Evolutionary conservation across 495 filamentous ascomycete genomes (phyloP).

Genomic region (Annulohypoxylon bovei): DNA sequence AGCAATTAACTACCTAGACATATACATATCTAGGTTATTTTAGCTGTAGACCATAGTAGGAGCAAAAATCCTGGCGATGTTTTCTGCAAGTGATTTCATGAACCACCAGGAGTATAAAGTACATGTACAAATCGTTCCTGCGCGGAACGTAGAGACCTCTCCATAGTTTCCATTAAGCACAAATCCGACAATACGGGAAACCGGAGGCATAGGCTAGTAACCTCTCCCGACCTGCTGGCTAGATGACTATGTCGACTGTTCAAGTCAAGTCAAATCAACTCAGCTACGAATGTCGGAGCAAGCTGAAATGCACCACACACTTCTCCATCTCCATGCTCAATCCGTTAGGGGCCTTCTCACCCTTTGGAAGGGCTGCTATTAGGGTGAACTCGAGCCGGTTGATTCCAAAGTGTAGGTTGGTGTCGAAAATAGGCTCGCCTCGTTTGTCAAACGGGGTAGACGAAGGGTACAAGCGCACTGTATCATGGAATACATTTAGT

Average conservation of each 20-base stretch:
- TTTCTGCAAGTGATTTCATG: neutral
- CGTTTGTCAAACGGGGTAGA: conserved; percentile 34
- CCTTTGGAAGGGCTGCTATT: conserved; percentile 69
- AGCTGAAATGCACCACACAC: conserved; percentile 68
- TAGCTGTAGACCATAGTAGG: neutral
- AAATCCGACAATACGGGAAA: conserved; percentile 1
- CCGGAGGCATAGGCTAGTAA: neutral
- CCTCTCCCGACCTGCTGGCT: neutral
- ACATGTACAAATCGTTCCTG: neutral
- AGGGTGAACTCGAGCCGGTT: conserved; percentile 74
- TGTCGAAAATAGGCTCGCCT: conserved; percentile 67
- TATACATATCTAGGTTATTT: neutral
- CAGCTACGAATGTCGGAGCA: conserved; percentile 48
- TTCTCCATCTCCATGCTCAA: conserved; percentile 74
- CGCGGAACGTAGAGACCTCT: neutral
- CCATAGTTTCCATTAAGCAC: neutral
- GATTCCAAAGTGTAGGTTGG: conserved; percentile 66
- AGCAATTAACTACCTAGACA: conserved; percentile 2
- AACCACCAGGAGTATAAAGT: neutral
- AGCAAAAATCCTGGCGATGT: neutral
- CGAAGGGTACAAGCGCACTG: conserved; percentile 51
- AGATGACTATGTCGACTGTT: neutral
- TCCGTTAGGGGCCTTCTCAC: conserved; percentile 63
- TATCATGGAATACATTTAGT: conserved; percentile 68
- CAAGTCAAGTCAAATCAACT: neutral